Evolutionary conservation across 208 protist species (phyloP).

Genomic region (Crithidia acanthocephali): DNA sequence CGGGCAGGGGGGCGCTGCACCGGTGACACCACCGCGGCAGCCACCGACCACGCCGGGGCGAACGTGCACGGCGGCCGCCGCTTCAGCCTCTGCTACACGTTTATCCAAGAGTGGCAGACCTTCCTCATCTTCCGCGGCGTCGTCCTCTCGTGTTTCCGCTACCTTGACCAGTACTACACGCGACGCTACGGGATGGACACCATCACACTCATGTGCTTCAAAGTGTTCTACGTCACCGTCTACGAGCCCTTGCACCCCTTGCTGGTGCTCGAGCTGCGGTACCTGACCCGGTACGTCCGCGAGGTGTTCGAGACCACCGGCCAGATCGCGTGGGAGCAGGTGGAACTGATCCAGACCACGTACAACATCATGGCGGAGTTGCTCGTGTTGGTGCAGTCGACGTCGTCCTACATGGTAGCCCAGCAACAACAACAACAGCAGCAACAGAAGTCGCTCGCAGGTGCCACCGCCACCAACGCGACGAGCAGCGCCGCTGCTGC

Average conservation of each 20-base stretch:
- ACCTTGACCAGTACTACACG: constrained; percentile 87
- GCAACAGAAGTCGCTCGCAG: background rate
- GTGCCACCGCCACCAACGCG: constrained; percentile 2
- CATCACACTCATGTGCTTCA: constrained; percentile 73
- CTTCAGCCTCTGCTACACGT: constrained; percentile 46
- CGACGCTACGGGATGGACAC: constrained; percentile 64
- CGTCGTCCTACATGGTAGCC: constrained; percentile 49
- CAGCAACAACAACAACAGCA: constrained; percentile 33
- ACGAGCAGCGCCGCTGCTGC: constrained; percentile 7
- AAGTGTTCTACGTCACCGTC: constrained; percentile 82
- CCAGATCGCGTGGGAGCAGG: constrained; percentile 30
- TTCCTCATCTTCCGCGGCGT: constrained; percentile 65
- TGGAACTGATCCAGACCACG: constrained; percentile 34
- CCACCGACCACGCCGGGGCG: constrained; percentile 9
- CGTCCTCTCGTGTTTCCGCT: constrained; percentile 82
- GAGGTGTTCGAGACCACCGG: constrained; percentile 28
- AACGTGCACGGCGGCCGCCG: constrained; percentile 9
- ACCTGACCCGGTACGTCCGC: constrained; percentile 33
- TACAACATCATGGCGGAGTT: constrained; percentile 47
- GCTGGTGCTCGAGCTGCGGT: constrained; percentile 44
- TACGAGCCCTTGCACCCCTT: constrained; percentile 58
- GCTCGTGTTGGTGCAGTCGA: constrained; percentile 39
- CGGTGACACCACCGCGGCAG: constrained; percentile 4
- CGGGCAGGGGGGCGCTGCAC: background rate
- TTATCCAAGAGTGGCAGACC: constrained; percentile 59